These are phyloP conservation scores for Fusarium sp. DNA, from an alignment of 2,329 filamentous ascomycete genomes.

Conservation along the genomic window DNA sequence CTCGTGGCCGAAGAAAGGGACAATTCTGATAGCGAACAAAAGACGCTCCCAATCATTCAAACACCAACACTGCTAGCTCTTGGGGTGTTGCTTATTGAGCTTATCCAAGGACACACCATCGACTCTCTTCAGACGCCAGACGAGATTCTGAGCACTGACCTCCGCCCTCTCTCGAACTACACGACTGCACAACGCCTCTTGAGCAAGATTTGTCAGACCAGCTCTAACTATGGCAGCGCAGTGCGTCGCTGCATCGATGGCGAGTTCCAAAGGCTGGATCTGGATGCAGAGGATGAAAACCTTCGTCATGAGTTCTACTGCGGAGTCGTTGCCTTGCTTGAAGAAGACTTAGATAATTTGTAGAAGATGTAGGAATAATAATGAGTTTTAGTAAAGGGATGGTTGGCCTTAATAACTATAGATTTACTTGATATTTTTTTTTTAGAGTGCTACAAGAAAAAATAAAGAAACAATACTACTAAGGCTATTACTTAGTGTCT, in stretches of 20 bases:
- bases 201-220: not conserved
- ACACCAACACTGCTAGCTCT: not conserved
- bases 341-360: not conserved
- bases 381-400: no score
- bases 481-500: no score
- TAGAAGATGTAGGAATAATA: no score
- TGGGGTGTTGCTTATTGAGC: conserved; percentile 16
- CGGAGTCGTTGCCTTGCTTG: not conserved
- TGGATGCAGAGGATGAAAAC: not conserved
- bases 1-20: not conserved
- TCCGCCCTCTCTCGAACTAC: not conserved
- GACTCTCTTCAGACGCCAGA: not conserved
- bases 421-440: no score
- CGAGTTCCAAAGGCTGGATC: not conserved
- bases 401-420: no score
- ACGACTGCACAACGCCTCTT: not conserved
- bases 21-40: not conserved
- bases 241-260: conserved; percentile 1
- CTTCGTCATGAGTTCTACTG: conserved; percentile 10
- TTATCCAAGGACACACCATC: not conserved
- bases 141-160: not conserved
- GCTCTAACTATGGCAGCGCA: conserved; percentile 1
- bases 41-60: not conserved
- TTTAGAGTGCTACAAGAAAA: no score
- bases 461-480: no score